These are phyloP conservation scores for Umbellularia californica DNA, from an alignment of 164 flowering plant genomes.

Conservation along the genomic window DNA sequence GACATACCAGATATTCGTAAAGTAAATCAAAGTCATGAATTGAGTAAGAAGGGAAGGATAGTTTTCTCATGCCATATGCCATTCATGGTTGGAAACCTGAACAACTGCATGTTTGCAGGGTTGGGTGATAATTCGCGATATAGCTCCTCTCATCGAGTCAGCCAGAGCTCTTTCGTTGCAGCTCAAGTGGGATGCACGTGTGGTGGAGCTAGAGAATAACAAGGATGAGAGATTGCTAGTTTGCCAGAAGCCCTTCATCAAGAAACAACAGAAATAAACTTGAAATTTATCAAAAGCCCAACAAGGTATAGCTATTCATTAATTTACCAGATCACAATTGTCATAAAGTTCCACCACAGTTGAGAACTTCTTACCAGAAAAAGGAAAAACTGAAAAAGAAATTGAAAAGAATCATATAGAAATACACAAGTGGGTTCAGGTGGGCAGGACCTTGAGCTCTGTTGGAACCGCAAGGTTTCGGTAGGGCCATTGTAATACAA, in stretches of 20 bases:
- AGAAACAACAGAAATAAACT: conserved; percentile 46
- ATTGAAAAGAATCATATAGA: conserved; percentile 9
- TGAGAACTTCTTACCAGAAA: conserved; percentile 30
- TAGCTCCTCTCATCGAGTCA: conserved; percentile 43
- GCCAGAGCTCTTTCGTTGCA: conserved; percentile 64
- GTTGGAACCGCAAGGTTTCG: conserved; percentile 72
- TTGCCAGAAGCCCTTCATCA: conserved; percentile 91
- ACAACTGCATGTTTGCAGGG: conserved; percentile 50
- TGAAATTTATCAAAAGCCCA: conserved; percentile 1
- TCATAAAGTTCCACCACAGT: conserved; percentile 28
- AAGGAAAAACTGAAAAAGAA: conserved; percentile 5
- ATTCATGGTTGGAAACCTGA: conserved; percentile 7
- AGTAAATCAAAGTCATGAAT: background rate
- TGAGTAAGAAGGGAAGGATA: background rate
- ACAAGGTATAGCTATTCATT: conserved; percentile 28
- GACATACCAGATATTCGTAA: background rate
- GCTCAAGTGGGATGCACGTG: conserved; percentile 94
- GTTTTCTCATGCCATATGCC: background rate
- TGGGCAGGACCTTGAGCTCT: conserved; percentile 31
- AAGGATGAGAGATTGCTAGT: conserved; percentile 79
- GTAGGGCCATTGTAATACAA: conserved; percentile 46
- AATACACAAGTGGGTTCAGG: conserved; percentile 7
- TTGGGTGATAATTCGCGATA: conserved; percentile 84
- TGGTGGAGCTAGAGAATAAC: conserved; percentile 71
- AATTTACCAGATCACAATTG: conserved; percentile 25